Evolutionary conservation across 768 basidiomycete genomes (phyloP).

Genomic region (Boletus edulis): DNA sequence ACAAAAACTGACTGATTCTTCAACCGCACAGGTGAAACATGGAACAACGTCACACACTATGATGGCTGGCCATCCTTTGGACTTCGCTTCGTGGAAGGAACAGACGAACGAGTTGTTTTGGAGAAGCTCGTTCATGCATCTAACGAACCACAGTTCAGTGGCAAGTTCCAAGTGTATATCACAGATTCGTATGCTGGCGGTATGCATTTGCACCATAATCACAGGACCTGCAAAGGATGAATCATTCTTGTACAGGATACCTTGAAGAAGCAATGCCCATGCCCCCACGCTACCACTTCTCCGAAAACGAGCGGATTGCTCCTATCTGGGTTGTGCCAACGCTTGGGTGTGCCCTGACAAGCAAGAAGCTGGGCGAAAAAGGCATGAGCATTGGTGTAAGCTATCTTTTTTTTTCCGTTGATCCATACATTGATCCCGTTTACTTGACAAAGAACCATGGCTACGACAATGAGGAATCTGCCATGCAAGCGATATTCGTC

Average conservation of each 20-base stretch:
- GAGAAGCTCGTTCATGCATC: conserved; percentile 53
- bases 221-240: not conserved
- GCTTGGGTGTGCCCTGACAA: conserved; percentile 79
- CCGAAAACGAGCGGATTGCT: conserved; percentile 72
- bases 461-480: conserved; percentile 73
- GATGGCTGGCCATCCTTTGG: conserved; percentile 94
- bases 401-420: conserved; percentile 5
- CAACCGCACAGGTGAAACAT: conserved; percentile 17
- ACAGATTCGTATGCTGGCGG: conserved; percentile 24
- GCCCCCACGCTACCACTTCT: conserved; percentile 80
- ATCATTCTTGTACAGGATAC: conserved; percentile 1
- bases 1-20: not conserved
- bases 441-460: conserved; percentile 68
- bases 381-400: conserved; percentile 76
- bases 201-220: not conserved
- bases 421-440: not conserved
- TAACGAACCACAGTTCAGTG: conserved; percentile 34
- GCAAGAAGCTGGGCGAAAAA: conserved; percentile 52
- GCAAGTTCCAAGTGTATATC: conserved; percentile 62
- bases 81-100: conserved; percentile 62
- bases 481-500: conserved; percentile 90
- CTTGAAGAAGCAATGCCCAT: conserved; percentile 39
- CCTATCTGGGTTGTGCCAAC: conserved; percentile 84
- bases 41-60: conserved; percentile 44
- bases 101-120: conserved; percentile 57